Base-by-base conservation (phyloP, 129 eudicot genomes). In the Helianthus tuberosus region DNA sequence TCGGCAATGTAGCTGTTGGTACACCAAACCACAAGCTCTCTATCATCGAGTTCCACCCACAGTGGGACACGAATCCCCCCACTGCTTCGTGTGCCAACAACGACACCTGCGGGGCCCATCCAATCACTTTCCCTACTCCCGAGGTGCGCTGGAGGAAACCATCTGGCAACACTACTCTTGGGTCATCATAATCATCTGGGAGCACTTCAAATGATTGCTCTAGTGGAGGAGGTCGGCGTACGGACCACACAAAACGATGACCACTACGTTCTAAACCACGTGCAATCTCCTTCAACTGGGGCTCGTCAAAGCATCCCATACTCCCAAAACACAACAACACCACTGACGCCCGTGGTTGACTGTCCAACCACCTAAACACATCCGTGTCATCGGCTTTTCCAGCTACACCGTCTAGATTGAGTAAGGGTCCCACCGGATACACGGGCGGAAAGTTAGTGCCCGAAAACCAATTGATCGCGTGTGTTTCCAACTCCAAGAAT, bases 101-200 rank as follows among this genome's bases (percentile, higher is more conserved):
- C 2, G 74, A 74, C 63, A 65, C 81, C 6, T 86, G 92, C 9
- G 87, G 89, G 92, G n/a, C 89, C 89, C 92, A 87, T 12, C 84
- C 83, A 3, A 87, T 85, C 43, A 84, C 75, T 47, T 76, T 81
- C 59, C 92, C 92, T 13, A n/a, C 51, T 61, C 60, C 82, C 15
- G 48, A 81, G 29, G 29, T 25, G 29, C 29, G 29, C 29, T 25
- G 1, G 1, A 25, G 15, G 50, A 87, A 78, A 16, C 82, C 89
- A 11, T 75, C 83, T 6, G 87, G 87, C 53, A 87, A 16, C 7
- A 79, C 72, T 53, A 57, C 69, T 73, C 50, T 17, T 3, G 73
- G 69, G 44, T 57, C 64, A 0, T 80, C 80, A 11, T 77, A 62
- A 20, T 76, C 85, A 5, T 23, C 69, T 10, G 80, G 82, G 7